Evolutionary conservation across 805 yeast species (phyloP).

Genomic region (Komagataella kurtzmanii): DNA sequence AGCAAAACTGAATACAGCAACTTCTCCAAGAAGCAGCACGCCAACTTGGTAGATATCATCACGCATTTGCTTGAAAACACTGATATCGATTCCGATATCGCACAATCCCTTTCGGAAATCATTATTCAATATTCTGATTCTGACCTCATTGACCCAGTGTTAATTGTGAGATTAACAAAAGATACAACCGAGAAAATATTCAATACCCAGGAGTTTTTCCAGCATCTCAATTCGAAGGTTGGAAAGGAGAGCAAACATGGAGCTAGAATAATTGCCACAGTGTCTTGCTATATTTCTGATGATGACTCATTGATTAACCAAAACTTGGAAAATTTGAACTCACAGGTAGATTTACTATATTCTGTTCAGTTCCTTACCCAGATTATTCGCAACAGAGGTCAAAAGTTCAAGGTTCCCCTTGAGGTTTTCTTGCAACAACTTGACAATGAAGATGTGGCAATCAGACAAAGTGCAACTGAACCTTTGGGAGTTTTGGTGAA

Average conservation of each 20-base stretch:
- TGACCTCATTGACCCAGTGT: not conserved
- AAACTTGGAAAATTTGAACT: not conserved
- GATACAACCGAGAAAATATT: not conserved
- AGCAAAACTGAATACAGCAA: not conserved
- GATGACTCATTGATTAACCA: not conserved
- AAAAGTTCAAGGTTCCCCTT: not conserved
- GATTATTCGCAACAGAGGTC: not conserved
- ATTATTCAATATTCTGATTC: not conserved
- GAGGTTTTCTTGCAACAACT: constrained; percentile 21
- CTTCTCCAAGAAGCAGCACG: not conserved
- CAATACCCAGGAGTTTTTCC: not conserved
- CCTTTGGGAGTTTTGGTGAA: constrained; percentile 37
- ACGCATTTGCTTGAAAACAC: not conserved
- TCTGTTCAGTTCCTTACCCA: not conserved
- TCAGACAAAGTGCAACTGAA: constrained; percentile 34
- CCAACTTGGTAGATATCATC: not conserved
- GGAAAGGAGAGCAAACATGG: not conserved
- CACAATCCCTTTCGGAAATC: not conserved
- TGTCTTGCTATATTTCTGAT: not conserved
- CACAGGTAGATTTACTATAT: not conserved
- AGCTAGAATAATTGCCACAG: not conserved
- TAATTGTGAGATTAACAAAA: not conserved
- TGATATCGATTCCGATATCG: not conserved
- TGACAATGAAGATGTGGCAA: constrained; percentile 16
- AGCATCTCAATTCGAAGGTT: not conserved